Evolutionary conservation across 305 asterid genomes (phyloP), one percentile per base, ranked within the genome.

Genomic region (Caryopteris hybrid): DNA sequence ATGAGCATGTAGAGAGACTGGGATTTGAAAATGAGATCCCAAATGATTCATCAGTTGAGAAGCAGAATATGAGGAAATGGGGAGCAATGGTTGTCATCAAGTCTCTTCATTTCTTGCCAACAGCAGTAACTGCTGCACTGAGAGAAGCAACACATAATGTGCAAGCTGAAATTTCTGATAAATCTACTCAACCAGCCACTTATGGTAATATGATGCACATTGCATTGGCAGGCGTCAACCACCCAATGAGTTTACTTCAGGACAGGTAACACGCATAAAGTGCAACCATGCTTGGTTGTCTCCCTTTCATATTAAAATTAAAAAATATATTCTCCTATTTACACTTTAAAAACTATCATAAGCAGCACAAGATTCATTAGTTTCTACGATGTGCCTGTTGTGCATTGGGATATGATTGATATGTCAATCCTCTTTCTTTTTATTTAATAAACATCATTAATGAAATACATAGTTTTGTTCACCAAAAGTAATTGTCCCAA

Each of bases 71-170:
- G 70, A 79, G 84, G 76, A 91, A 91, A 73, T 95, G 99, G 97
- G 99, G 99, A 70, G 92, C 95, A 72, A 95, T 95, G 98, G 92
- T 89, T 46, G 91, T 89, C 60, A 88, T 95, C 80, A 91, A 88
- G 80, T 91, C 98, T 76, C 96, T 95, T 64, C 96, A 86, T 8
- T 79, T 95, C 78, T 79, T 95, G 83, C 96, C 99, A 12, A 84
- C 88, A 38, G 90, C 83, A 18, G 68, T 95, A 59, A 81, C 89
- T 64, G 88, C 97, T 61, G 92, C 98, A 39, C 75, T 95, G 78
- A 85, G 77, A 78, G 99, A 95, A 82, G 90, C 97, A 56, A 81
- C 88, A 16, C 84, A 85, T 66, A 81, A 81, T 78, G 66, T 67
- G 64, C 86, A 76, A 77, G 67, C 76, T 55, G 72, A 58, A 54